Conservation (phyloP, 1,284 basidiomycete species). For the Microbotryum saponariae region DNA sequence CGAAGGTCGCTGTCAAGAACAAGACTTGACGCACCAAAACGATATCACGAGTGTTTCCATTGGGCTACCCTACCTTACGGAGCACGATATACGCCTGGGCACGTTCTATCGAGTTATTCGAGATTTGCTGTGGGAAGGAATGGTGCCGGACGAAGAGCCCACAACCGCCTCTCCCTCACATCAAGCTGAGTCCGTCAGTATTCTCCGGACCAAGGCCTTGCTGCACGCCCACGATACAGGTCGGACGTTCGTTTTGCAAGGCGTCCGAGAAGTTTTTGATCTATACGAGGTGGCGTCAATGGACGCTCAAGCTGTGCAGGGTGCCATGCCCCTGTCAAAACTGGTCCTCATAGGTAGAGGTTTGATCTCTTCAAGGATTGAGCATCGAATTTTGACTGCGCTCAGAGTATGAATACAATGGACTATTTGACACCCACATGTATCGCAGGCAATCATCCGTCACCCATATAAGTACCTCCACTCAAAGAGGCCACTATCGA, state of each 20-base stretch:
- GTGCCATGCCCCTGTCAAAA: constrained; percentile 45
- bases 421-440: too few species aligned
- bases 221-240: constrained; percentile 43
- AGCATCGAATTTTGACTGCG: too few species aligned
- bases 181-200: constrained; percentile 44
- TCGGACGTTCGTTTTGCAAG: constrained; percentile 62
- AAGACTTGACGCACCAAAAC: constrained; percentile 50
- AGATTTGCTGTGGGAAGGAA: constrained; percentile 61
- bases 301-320: constrained; percentile 40
- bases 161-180: not conserved
- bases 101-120: constrained; percentile 7
- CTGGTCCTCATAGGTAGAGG: constrained; percentile 81
- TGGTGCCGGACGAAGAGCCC: constrained; percentile 12
- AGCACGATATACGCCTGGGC: constrained; percentile 28
- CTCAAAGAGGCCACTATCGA: too few species aligned
- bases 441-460: too few species aligned
- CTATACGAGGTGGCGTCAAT: constrained; percentile 45
- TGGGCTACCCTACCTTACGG: constrained; percentile 53
- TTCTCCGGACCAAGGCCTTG: constrained; percentile 77
- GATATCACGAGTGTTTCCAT: constrained; percentile 67
- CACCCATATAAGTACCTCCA: too few species aligned
- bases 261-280: constrained; percentile 78
- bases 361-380: constrained; percentile 39
- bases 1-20: too few species aligned
- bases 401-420: too few species aligned